Base-by-base conservation (phyloP, 139 green algal genomes). In the Coccomyxa sp. region DNA sequence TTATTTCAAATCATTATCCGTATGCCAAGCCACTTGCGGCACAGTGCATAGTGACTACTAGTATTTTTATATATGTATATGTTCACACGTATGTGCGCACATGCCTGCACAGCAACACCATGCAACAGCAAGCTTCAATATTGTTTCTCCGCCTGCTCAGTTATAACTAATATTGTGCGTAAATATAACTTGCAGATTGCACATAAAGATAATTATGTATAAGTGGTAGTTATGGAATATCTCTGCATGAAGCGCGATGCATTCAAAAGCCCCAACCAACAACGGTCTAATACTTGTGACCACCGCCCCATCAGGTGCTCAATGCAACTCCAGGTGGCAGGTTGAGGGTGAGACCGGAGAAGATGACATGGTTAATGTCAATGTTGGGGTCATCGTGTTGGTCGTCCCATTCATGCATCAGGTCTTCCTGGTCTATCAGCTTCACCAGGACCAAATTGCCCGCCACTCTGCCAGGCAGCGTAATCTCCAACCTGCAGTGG, bases 351-450 rank as follows among this genome's bases (percentile, higher is more conserved):
- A 38, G 38, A 68, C 82, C 82, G 13, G 51, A 75, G 17, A 85
- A 59, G 25, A 63, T 60, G 67, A 85, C 57, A 58, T 51, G 58
- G 27, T 57, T 80, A 0, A 88, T 58, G 77, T 88, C 85, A 25
- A 88, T 67, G 77, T 88, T 88, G 57, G 85, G 85, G 51, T 81
- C 15, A 67, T 82, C 76, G 80, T 88, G 85, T 12, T 86, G 27
- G 59, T 88, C 81, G 16, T 82, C 38, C 58, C 67, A 82, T 31
- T 81, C 78, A 18, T 30, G 60, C 81, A 85, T 86, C 15, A 88
- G 59, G 45, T 88, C 76, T 63, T 88, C 81, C 23, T 83, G 77
- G 68, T 82, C 68, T 10, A 88, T 83, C 10, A 88, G 85, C 76
- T 86, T 88, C 11, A 86, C 81, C 18, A 79, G 30, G 14, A 79